A percentile compares a stretch with the other conserved stretches of the same genome.
Evolutionary conservation across 1,139 yeast genomes (phyloP).

Genomic region (Suhomyces guaymorum): DNA sequence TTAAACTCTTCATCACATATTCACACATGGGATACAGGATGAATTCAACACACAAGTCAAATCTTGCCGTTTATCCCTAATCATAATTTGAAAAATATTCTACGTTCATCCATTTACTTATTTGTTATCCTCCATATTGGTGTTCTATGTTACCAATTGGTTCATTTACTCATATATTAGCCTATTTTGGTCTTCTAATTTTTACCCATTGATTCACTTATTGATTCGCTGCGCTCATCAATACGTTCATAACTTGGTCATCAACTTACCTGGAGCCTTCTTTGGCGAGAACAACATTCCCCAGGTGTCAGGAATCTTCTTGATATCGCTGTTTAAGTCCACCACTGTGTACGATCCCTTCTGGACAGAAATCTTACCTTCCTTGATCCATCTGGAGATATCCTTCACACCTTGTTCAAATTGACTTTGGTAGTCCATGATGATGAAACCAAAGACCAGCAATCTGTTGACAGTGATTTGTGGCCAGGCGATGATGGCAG

Average conservation of each 20-base stretch:
- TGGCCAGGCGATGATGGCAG: constrained; percentile 25
- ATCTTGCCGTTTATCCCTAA: too few species aligned
- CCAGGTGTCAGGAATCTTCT: constrained; percentile 47
- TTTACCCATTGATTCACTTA: too few species aligned
- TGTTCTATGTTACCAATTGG: too few species aligned
- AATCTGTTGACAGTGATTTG: constrained; percentile 28
- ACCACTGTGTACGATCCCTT: constrained; percentile 31
- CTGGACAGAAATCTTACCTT: constrained; percentile 22
- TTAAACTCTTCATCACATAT: too few species aligned
- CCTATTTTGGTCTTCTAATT: too few species aligned
- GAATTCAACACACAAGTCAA: too few species aligned
- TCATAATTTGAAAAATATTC: too few species aligned
- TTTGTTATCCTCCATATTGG: too few species aligned
- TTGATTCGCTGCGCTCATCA: too few species aligned
- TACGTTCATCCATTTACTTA: too few species aligned
- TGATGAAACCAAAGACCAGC: constrained; percentile 23
- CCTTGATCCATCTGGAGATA: constrained; percentile 21
- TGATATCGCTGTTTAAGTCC: constrained; percentile 35
- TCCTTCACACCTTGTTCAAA: constrained; percentile 16
- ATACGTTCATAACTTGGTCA: constrained; percentile 26
- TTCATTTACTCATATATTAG: too few species aligned
- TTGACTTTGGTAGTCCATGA: constrained; percentile 19
- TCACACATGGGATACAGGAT: too few species aligned
- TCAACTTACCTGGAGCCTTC: constrained; percentile 33
- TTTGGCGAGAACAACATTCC: constrained; percentile 36